Conservation (phyloP, 2,329 filamentous ascomycete species). For the Penicillium sclerotiorum region DNA sequence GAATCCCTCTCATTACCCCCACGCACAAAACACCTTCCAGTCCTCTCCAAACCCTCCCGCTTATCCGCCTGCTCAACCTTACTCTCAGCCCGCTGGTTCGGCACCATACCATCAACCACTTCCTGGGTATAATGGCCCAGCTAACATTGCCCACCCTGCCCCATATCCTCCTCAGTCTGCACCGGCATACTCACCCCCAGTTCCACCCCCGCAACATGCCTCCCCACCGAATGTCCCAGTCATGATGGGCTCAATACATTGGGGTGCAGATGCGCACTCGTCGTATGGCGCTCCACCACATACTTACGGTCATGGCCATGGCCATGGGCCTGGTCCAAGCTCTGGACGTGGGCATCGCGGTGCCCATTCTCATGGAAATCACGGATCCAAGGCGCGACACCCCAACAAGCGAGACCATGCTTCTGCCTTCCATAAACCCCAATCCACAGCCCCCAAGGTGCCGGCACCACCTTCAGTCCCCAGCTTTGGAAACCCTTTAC, state of each 20-base stretch:
- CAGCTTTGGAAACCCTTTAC: conserved; percentile 48
- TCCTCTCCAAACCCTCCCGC: conserved; percentile 21
- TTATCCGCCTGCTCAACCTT: conserved; percentile 29
- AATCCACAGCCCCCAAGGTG: conserved; percentile 31
- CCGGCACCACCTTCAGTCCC: conserved; percentile 49
- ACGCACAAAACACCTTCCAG: conserved; percentile 27
- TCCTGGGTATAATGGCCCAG: conserved; percentile 28
- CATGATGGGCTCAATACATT: conserved; percentile 59
- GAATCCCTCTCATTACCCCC: conserved; percentile 29
- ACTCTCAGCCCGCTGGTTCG: conserved; percentile 27
- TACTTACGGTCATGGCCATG: conserved; percentile 32
- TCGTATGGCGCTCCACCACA: neutral
- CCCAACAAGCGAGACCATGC: conserved; percentile 41
- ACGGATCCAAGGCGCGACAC: conserved; percentile 27
- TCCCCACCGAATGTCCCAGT: conserved; percentile 34
- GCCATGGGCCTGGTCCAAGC: conserved; percentile 16
- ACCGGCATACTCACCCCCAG: conserved; percentile 19
- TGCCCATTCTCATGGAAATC: conserved; percentile 25
- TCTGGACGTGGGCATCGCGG: conserved; percentile 25
- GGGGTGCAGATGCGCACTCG: conserved; percentile 51
- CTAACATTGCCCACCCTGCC: conserved; percentile 23
- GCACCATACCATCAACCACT: conserved; percentile 31
- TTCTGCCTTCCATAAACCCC: conserved; percentile 40
- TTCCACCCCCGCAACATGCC: conserved; percentile 27
- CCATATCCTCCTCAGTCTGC: conserved; percentile 24